phyloP scores from a whole-genome alignment of 2,329 filamentous ascomycete genomes.

The Aphanoascus verrucosus region DNA sequence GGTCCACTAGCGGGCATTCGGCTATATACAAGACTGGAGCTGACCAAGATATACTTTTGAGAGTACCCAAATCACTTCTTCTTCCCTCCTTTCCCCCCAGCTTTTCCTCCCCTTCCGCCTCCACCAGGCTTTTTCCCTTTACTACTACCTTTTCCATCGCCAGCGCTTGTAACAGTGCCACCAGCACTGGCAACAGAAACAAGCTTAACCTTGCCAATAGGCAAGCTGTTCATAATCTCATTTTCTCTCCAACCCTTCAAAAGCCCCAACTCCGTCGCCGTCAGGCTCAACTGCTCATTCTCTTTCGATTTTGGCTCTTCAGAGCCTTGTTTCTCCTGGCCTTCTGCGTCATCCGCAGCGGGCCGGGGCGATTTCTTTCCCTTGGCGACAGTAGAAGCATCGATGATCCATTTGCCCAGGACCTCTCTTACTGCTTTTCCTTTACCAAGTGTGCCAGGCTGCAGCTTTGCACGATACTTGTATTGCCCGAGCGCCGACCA shows the following conservation, averaged over 20 bases:
- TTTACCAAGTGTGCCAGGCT: constrained; percentile 82
- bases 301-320: not conserved
- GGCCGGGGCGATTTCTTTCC: constrained; percentile 28
- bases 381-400: constrained; percentile 35
- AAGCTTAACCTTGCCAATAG: constrained; percentile 29
- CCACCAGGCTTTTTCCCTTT: constrained; percentile 22
- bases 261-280: constrained; percentile 76
- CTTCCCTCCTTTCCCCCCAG: constrained; percentile 29
- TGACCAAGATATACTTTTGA: not conserved
- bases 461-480: constrained; percentile 93
- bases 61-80: not conserved
- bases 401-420: constrained; percentile 65
- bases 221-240: constrained; percentile 33
- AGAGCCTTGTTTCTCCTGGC: constrained; percentile 27
- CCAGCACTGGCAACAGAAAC: constrained; percentile 32
- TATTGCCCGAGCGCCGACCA: constrained; percentile 55
- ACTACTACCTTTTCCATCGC: constrained; percentile 12
- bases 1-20: not conserved
- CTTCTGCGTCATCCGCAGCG: constrained; percentile 24
- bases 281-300: constrained; percentile 43
- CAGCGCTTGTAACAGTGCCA: constrained; percentile 24
- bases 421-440: constrained; percentile 90
- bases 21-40: not conserved
- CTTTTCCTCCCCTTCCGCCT: constrained; percentile 26
- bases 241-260: constrained; percentile 66